Base-by-base conservation (phyloP, 1,284 basidiomycete genomes). In the Moesziomyces sp. region DNA sequence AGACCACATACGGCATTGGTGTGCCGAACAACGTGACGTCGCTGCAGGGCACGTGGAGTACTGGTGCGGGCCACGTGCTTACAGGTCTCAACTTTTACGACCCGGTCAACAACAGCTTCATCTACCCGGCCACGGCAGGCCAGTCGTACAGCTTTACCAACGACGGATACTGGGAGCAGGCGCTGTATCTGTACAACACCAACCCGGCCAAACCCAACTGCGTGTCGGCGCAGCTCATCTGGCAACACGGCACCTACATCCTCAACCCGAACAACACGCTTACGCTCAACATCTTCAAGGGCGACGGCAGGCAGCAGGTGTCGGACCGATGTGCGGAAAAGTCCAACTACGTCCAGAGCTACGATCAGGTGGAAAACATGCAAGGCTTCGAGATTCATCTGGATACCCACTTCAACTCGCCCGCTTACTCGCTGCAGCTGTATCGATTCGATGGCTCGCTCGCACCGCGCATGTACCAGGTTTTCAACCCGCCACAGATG, bases 181-280 rank as follows among this genome's bases (percentile, higher is more conserved):
- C 79, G 9, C 64, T 68, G 3, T 78, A 78, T 59, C 35, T 65
- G n/a, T 83, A 80, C 68, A 65, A 69, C 44, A 64, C 74, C 43
- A 81, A 82, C 52, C 65, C 77, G 5, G 45, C 58, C n/a, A 65
- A 71, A 14, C 79, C 78, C n/a, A 58, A 73, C 33, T 83, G 82
- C 50, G 80, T 83, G 46, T 77, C 66, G n/a, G 79, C 77, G 9
- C 68, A 78, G n/a, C 65, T 83, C 28, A 74, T 79, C 23, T 83
- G 82, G 82, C 81, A 83, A 47, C 82, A 83, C 62, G 81, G 81
- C 40, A 79, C 75, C 4, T 83, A 79, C 53, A 48, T 60, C 11
- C 56, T 78, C 49, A 77, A 77, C 68, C 49, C 47, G 49, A 64
- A 65, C 57, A 55, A 61, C 48, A 64, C 78, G 43, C 63, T 83